These are phyloP conservation scores for Aspergillus diversus DNA, from an alignment of 495 filamentous ascomycete species.

Conservation along the genomic window DNA sequence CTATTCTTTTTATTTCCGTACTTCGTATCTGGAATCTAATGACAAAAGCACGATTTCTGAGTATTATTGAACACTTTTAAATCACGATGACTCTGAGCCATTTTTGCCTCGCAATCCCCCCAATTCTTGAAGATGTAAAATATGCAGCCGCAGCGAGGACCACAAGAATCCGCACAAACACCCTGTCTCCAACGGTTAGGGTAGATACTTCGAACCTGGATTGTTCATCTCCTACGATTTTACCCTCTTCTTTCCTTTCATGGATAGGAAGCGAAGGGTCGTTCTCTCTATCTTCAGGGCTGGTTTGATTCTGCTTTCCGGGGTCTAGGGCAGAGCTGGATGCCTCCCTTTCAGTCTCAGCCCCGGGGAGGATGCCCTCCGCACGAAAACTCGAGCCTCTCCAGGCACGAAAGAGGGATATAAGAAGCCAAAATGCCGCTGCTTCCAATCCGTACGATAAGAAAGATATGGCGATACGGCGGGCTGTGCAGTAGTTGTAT, in stretches of 20 bases:
- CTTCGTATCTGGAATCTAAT: too few species aligned
- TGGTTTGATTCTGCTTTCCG: too few species aligned
- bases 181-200: neutral
- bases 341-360: neutral
- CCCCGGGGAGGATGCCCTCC: neutral
- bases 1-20: too few species aligned
- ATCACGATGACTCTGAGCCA: too few species aligned
- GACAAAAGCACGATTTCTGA: too few species aligned
- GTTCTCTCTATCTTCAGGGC: too few species aligned
- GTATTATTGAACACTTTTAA: too few species aligned
- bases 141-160: neutral
- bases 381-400: neutral
- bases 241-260: too few species aligned
- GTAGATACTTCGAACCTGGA: neutral
- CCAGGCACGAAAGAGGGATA: neutral
- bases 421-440: neutral
- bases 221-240: neutral
- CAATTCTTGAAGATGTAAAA: neutral
- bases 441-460: neutral
- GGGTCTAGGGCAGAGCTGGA: too few species aligned
- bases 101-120: neutral
- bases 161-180: neutral
- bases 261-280: too few species aligned
- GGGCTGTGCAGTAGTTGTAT: neutral
- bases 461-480: neutral